Base-by-base conservation (phyloP, 2,329 filamentous ascomycete genomes). In the Talaromyces pinophilus region DNA sequence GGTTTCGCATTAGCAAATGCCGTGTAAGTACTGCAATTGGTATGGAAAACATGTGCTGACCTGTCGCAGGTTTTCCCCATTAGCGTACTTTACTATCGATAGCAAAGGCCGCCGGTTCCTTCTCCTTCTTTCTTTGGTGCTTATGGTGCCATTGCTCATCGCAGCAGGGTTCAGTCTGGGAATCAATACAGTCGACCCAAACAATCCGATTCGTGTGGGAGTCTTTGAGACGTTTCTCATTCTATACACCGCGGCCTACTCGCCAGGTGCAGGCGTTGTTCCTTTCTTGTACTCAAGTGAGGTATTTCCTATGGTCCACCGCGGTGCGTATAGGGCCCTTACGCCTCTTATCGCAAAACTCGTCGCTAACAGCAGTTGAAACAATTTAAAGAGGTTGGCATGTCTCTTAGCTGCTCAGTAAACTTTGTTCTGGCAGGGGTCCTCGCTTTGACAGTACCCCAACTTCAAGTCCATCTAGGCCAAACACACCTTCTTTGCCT, bases 71-170 rank as follows among this genome's bases (percentile, higher is more conserved):
- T 70, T 66, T 48, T 70, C 69, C 1, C 48, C 66, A 15, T 38
- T 70, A 15, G 69, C 68, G n/a, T 70, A 70, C 55, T 69, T 67
- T 7, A 67, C 59, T 17, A 70, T 70, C 25, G 69, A 70, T 30
- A 70, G 46, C 50, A 67, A 67, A 60, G 69, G 68, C 17, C 67
- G 69, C 11, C 64, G 68, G 15, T 70, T 68, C 42, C 62, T 70
- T 35, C 65, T 70, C 5, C 67, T 70, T 55, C 48, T 67, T 11
- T 70, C 70, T 2, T 59, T 71, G 33, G 38, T 67, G 17, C 55
- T 68, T 3, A 71, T 71, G 69, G 30, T 71, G 15, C 69, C 68
- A 19, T 60, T 70, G 3, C 63, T 71, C 57, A 62, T 71, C 35
- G 69, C 55, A 30, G 62, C 64, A 28, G 70, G 63, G 3, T 67